Conservation (phyloP, 208 protist species). For the Porcisia hertigi region DNA sequence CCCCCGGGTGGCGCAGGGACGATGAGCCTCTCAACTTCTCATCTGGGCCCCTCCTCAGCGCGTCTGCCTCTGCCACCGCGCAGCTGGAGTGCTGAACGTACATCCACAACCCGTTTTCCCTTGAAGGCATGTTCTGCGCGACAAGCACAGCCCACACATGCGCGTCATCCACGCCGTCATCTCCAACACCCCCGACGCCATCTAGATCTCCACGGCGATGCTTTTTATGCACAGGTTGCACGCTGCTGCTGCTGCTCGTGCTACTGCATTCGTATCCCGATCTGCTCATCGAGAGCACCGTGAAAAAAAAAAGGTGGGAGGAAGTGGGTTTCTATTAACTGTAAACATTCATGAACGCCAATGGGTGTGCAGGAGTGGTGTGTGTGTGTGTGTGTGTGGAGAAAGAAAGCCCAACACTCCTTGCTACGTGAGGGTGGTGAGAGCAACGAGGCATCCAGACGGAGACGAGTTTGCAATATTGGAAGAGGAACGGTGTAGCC, state of each 20-base stretch:
- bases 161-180: neutral
- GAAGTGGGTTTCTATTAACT: too few species aligned
- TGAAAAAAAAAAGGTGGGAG: neutral
- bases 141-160: slow-evolving; percentile 42
- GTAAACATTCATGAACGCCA: neutral
- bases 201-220: neutral
- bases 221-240: neutral
- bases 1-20: neutral
- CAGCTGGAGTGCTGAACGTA: slow-evolving; percentile 7
- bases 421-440: neutral
- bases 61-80: neutral
- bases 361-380: neutral
- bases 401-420: neutral
- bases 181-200: neutral
- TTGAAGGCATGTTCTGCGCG: slow-evolving; percentile 10
- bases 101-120: slow-evolving; percentile 29
- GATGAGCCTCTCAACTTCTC: neutral
- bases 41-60: neutral
- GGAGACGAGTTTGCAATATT: neutral
- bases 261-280: neutral
- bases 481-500: neutral
- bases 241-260: neutral
- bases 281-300: neutral
- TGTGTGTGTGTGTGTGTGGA: neutral
- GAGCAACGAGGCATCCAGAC: neutral